phyloP scores from a whole-genome alignment of 2,329 filamentous ascomycete species.

The Colletotrichum agaves region DNA sequence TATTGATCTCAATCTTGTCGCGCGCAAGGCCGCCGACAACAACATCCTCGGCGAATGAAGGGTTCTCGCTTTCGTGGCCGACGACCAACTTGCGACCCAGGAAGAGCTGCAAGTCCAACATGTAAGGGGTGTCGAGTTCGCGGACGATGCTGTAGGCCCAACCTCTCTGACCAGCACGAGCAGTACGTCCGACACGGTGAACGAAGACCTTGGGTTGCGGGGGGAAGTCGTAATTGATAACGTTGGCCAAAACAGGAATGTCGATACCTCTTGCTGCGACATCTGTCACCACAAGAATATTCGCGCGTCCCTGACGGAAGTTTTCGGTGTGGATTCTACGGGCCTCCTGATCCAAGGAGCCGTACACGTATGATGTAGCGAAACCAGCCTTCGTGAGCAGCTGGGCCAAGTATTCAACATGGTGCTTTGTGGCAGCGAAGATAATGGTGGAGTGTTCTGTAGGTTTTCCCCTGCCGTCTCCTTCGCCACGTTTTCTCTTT shows the following conservation, averaged over 20 bases:
- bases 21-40: slow-evolving; percentile 82
- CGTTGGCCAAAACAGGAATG: slow-evolving; percentile 94
- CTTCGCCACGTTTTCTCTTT: slow-evolving; percentile 76
- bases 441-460: slow-evolving; percentile 94
- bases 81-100: slow-evolving; percentile 85
- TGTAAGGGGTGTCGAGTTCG: slow-evolving; percentile 88
- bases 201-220: slow-evolving; percentile 97
- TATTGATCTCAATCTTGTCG: slow-evolving; percentile 77
- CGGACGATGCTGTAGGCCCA: slow-evolving; percentile 96
- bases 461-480: slow-evolving; percentile 73
- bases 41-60: slow-evolving; percentile 84
- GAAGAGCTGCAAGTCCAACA: slow-evolving; percentile 94
- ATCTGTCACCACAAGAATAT: slow-evolving; percentile 95
- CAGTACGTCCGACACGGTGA: slow-evolving; percentile 94
- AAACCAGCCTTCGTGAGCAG: slow-evolving; percentile 87
- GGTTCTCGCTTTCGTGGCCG: slow-evolving; percentile 71
- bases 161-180: slow-evolving; percentile 89
- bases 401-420: slow-evolving; percentile 90
- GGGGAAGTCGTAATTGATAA: slow-evolving; percentile 99
- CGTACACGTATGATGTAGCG: slow-evolving; percentile 93
- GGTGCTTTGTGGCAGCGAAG: slow-evolving; percentile 95
- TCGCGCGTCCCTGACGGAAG: slow-evolving; percentile 84
- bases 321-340: slow-evolving; percentile 92
- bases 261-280: slow-evolving; percentile 97
- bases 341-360: slow-evolving; percentile 92